Conservation (phyloP, 441 rosid genomes). For the Gossypium trilobum region DNA sequence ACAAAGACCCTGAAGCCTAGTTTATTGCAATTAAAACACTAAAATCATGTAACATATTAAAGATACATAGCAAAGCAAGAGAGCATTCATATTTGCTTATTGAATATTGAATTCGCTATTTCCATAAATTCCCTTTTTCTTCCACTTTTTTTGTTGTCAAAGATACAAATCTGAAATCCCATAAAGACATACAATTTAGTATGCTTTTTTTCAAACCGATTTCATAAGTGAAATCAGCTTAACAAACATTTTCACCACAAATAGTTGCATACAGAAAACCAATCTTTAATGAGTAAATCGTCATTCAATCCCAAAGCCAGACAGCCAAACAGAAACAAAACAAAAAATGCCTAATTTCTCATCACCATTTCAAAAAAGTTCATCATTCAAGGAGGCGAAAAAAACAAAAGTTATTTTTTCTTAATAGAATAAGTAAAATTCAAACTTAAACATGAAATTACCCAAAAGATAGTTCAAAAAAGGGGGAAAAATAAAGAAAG, state of each 20-base stretch:
- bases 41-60: not conserved
- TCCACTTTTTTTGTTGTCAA: not conserved
- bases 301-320: not conserved
- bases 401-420: not conserved
- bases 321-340: conserved; percentile 1
- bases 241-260: not conserved
- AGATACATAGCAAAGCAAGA: not conserved
- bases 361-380: not conserved
- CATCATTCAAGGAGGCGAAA: not conserved
- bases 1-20: not conserved
- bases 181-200: not conserved
- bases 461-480: not conserved
- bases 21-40: not conserved
- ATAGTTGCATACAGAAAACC: not conserved
- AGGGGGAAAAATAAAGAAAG: not conserved
- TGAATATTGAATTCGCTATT: not conserved
- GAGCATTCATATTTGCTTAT: not conserved
- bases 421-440: not conserved
- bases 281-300: not conserved
- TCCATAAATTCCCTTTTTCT: not conserved
- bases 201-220: not conserved
- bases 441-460: not conserved
- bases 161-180: not conserved
- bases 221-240: not conserved
- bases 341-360: not conserved